Evolutionary conservation across 2,329 filamentous ascomycete species (phyloP).

Genomic region (Ceratocystis cacaofunesta): DNA sequence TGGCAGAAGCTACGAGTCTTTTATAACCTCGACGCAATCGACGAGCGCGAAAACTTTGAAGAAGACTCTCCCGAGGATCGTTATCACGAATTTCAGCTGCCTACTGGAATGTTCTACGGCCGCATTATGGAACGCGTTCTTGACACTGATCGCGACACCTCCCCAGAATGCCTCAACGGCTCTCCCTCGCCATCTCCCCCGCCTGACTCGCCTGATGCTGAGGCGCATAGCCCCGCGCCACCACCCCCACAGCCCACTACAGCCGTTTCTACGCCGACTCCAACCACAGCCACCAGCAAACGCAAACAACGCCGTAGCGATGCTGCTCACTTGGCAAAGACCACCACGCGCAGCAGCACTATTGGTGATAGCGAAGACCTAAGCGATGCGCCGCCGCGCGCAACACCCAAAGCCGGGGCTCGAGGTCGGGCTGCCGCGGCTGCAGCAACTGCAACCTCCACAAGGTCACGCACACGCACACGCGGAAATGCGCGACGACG

Average conservation of each 20-base stretch:
- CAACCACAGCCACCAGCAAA: constrained; percentile 23
- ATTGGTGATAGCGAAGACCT: constrained; percentile 39
- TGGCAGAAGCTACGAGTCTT: constrained; percentile 74
- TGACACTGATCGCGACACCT: constrained; percentile 11
- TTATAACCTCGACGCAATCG: constrained; percentile 74
- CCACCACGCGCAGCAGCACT: constrained; percentile 26
- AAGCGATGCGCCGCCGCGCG: constrained; percentile 29
- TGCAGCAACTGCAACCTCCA: background rate
- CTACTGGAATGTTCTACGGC: constrained; percentile 30
- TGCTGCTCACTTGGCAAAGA: background rate
- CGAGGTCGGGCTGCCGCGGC: background rate
- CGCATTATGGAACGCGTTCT: constrained; percentile 27
- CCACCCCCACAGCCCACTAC: background rate
- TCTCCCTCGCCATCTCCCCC: constrained; percentile 21
- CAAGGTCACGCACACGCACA: constrained; percentile 25
- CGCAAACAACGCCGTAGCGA: constrained; percentile 16
- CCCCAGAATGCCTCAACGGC: constrained; percentile 7
- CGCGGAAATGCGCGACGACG: constrained; percentile 12
- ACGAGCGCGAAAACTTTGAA: constrained; percentile 63
- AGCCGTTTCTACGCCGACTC: background rate
- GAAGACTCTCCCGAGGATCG: constrained; percentile 43
- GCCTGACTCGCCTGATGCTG: constrained; percentile 17
- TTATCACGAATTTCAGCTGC: constrained; percentile 53
- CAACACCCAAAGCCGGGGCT: constrained; percentile 19
- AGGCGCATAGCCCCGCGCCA: background rate